These are phyloP conservation scores for Leucocoprinus leucothites DNA, from an alignment of 768 basidiomycete species.

Conservation along the genomic window DNA sequence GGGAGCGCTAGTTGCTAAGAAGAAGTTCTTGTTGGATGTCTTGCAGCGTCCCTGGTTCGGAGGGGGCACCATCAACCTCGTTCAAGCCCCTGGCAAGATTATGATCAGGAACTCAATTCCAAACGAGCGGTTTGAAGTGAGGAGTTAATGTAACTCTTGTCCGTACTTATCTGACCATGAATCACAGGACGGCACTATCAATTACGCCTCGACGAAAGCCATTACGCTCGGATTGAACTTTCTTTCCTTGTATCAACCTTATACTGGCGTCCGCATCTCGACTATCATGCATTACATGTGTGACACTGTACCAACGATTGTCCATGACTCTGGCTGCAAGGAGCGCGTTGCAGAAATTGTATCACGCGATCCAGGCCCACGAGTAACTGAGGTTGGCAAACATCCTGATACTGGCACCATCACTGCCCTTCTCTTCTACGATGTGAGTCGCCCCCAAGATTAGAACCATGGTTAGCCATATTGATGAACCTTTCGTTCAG, in stretches of 20 bases:
- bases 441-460: slow-evolving; percentile 37
- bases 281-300: slow-evolving; percentile 60
- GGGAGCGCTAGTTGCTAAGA: slow-evolving; percentile 73
- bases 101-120: slow-evolving; percentile 22
- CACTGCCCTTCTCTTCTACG: slow-evolving; percentile 58
- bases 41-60: slow-evolving; percentile 80
- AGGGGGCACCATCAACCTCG: slow-evolving; percentile 78
- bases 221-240: slow-evolving; percentile 76
- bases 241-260: slow-evolving; percentile 75
- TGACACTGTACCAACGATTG: slow-evolving; percentile 9
- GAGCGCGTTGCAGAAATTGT: too few relatives aligned
- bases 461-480: neutral
- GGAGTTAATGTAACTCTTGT: neutral
- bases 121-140: too few relatives aligned
- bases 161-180: slow-evolving; percentile 3
- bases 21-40: slow-evolving; percentile 49
- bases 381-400: slow-evolving; percentile 53
- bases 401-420: slow-evolving; percentile 62
- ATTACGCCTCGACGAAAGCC: slow-evolving; percentile 71
- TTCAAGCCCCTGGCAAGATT: slow-evolving; percentile 74
- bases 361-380: too few relatives aligned
- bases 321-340: too few relatives aligned
- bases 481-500: slow-evolving; percentile 28
- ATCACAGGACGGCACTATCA: slow-evolving; percentile 81
- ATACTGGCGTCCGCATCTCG: slow-evolving; percentile 72